A percentile compares a stretch with the other conserved stretches of the same genome.
phyloP scores from a whole-genome alignment of 352 stramenopile species.

The Pythium monospermum region DNA sequence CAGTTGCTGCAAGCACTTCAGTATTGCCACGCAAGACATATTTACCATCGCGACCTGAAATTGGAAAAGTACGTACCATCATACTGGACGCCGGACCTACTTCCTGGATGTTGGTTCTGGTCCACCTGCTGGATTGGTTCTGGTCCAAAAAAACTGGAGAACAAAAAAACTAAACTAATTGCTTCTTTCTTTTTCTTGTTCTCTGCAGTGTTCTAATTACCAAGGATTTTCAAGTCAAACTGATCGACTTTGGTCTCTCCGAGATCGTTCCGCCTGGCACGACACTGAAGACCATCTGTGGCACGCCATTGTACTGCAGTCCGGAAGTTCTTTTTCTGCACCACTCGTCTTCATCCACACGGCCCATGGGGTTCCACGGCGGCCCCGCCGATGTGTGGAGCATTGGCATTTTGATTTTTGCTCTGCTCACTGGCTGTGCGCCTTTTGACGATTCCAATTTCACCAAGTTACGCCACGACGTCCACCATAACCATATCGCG shows the following conservation, averaged over 20 bases:
- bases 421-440: constrained; percentile 72
- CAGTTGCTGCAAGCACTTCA: constrained; percentile 92
- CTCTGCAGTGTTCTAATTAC: constrained; percentile 84
- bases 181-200: background rate
- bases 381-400: constrained; percentile 76
- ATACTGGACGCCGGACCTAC: background rate
- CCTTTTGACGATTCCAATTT: constrained; percentile 80
- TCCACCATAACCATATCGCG: constrained; percentile 62
- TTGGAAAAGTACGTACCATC: constrained; percentile 84
- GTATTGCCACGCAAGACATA: constrained; percentile 87
- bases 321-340: constrained; percentile 74
- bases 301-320: constrained; percentile 79
- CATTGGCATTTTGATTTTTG: constrained; percentile 74
- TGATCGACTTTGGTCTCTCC: constrained; percentile 95
- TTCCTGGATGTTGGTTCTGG: background rate
- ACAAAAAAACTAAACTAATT: constrained; percentile 1
- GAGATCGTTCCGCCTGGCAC: constrained; percentile 77
- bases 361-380: constrained; percentile 43
- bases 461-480: constrained; percentile 48
- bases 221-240: constrained; percentile 89
- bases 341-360: constrained; percentile 23
- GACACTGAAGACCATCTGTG: constrained; percentile 65
- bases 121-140: no score
- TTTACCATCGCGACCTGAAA: constrained; percentile 95
- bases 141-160: no score